Percentiles rank a stretch among this genome's conserved stretches.
phyloP scores from a whole-genome alignment of 164 flowering plant genomes.

The Cinnamomum chago region DNA sequence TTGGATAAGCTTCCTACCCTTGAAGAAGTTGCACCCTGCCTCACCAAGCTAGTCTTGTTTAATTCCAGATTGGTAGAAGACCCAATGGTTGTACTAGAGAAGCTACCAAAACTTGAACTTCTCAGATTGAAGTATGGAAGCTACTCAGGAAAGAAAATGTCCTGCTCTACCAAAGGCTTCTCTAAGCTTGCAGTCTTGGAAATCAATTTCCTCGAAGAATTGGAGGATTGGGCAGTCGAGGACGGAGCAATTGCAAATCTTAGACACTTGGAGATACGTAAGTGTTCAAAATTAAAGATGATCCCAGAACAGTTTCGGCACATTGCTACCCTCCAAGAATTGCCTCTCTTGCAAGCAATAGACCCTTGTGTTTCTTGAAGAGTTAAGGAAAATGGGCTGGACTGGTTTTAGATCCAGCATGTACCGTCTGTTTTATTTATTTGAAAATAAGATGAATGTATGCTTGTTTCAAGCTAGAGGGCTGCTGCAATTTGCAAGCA shows the following conservation, averaged over 20 bases:
- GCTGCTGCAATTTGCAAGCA: no score
- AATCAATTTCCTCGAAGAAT: background rate
- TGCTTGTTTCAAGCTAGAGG: no score
- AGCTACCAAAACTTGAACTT: background rate
- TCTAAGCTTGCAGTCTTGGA: background rate
- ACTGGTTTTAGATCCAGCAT: no score
- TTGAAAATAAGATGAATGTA: no score
- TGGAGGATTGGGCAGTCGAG: background rate
- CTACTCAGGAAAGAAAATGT: background rate
- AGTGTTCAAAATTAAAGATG: background rate
- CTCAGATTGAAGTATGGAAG: background rate
- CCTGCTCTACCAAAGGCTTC: background rate
- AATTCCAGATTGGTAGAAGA: background rate
- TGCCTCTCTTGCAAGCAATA: background rate
- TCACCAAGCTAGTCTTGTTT: background rate
- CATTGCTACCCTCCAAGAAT: background rate
- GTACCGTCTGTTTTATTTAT: no score
- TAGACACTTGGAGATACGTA: background rate
- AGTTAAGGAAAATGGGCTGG: no score
- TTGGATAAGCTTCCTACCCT: background rate
- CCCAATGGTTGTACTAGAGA: background rate
- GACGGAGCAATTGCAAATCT: background rate
- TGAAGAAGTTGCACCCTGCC: background rate
- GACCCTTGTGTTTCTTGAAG: no score
- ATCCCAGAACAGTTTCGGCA: background rate